These are phyloP conservation scores for Saccharata proteae DNA, from an alignment of 2,329 filamentous ascomycete species.

Conservation along the genomic window DNA sequence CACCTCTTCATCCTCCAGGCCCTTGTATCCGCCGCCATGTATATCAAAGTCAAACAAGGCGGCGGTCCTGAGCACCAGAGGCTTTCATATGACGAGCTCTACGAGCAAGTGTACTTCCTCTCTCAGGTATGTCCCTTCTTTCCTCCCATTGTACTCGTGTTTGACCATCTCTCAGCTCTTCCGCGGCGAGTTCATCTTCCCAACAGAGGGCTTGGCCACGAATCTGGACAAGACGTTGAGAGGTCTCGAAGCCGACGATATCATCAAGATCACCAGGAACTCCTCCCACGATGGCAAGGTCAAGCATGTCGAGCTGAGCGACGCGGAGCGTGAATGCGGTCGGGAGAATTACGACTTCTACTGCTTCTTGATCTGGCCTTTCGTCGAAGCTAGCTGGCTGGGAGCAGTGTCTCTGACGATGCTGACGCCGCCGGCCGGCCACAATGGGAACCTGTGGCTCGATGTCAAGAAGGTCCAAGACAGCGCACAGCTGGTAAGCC, in stretches of 20 bases:
- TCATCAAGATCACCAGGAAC: slow-evolving; percentile 54
- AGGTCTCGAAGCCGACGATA: slow-evolving; percentile 64
- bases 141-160: background rate
- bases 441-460: slow-evolving; percentile 62
- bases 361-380: slow-evolving; percentile 97
- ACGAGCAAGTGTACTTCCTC: slow-evolving; percentile 73
- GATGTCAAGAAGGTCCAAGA: slow-evolving; percentile 67
- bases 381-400: slow-evolving; percentile 89
- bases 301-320: slow-evolving; percentile 60
- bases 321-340: slow-evolving; percentile 62
- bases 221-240: slow-evolving; percentile 73
- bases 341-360: slow-evolving; percentile 98
- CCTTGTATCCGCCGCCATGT: slow-evolving; percentile 79
- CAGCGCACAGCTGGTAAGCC: slow-evolving; percentile 58
- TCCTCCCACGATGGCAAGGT: slow-evolving; percentile 36
- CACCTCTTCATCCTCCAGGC: slow-evolving; percentile 94
- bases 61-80: slow-evolving; percentile 73
- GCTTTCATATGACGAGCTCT: slow-evolving; percentile 61
- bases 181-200: slow-evolving; percentile 93
- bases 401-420: slow-evolving; percentile 81
- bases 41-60: slow-evolving; percentile 79
- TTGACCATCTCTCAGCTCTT: slow-evolving; percentile 52
- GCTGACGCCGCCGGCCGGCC: slow-evolving; percentile 55
- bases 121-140: too few species aligned
- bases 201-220: slow-evolving; percentile 64